Percentiles rank a stretch among this genome's conserved stretches.
These are phyloP conservation scores for Schwanniomyces etchellsii DNA, from an alignment of 1,139 yeast species.

Conservation along the genomic window DNA sequence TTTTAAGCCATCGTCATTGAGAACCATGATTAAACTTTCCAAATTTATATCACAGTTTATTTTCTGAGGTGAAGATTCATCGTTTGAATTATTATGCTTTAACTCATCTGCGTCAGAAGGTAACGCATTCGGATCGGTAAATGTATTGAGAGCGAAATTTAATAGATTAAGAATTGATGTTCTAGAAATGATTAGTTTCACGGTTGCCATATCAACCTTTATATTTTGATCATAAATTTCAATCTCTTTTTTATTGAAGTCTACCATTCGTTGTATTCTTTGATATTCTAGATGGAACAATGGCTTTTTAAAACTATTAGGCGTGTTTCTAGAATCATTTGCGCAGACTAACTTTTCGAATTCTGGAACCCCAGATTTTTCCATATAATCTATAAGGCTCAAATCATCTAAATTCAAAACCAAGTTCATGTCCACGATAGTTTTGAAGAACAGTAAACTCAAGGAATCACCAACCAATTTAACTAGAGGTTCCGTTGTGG, in stretches of 20 bases:
- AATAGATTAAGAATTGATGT: conserved; percentile 72
- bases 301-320: conserved; percentile 28
- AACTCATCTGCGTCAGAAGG: conserved; percentile 63
- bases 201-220: conserved; percentile 71
- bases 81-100: conserved; percentile 55
- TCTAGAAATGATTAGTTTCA: conserved; percentile 71
- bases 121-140: conserved; percentile 73
- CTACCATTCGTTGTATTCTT: conserved; percentile 58
- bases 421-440: conserved; percentile 58
- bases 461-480: conserved; percentile 69
- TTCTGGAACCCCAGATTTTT: conserved; percentile 55
- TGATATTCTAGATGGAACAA: conserved; percentile 60
- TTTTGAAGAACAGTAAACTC: conserved; percentile 53
- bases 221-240: conserved; percentile 78
- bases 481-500: conserved; percentile 62
- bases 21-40: conserved; percentile 67
- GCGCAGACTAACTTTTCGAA: conserved; percentile 71
- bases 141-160: conserved; percentile 80
- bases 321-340: conserved; percentile 35
- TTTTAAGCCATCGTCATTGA: conserved; percentile 80
- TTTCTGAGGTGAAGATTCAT: conserved; percentile 60
- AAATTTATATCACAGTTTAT: conserved; percentile 65
- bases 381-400: conserved; percentile 70
- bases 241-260: conserved; percentile 48
- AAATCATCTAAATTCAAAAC: conserved; percentile 62